Base-by-base conservation (phyloP, 2,329 filamentous ascomycete genomes). In the Trichoderma sp. region DNA sequence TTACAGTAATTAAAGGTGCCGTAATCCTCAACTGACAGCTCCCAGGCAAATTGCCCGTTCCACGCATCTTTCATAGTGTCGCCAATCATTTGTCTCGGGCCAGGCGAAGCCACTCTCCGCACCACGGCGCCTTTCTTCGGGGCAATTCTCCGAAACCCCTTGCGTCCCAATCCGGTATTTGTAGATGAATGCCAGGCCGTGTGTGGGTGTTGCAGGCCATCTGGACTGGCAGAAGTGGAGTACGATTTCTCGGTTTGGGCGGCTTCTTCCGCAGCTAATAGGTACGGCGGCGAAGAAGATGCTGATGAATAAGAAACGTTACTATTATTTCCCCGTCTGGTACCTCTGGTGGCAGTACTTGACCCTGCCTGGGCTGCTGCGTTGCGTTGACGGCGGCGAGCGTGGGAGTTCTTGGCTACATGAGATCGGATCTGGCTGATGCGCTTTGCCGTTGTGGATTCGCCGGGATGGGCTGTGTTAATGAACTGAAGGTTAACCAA, bases 381-480 rank as follows among this genome's bases (percentile, higher is more conserved):
- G 27, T 58, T 65, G 10, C 62, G 56, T 35, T 67, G 68, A 40
- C 68, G 68, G 53, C 68, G 68, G 31, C 55, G 62, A 21, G 62
- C 63, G n/a, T 70, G 68, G 47, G 58, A 56, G 21, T 70, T 33
- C 27, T 47, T 67, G 43, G 68, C 68, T 40, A 67, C 68, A 19
- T 70, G 68, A 6, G 68, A 70, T n/a, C 68, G 56, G 37, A 70
- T 68, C 68, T 70, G 68, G 35, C 68, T 70, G 43, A 70, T n/a
- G 47, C 63, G 64, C n/a, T 60, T 55, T 35, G 68, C 62, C 1
- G 53, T 53, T 40, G 43, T 60, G 19, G 55, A 40, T 11, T 67
- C 63, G 19, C 58, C 49, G 21, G 68, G 68, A 24, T 67, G 53
- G 37, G 27, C 56, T 21, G 63, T 59, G 24, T 70, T 67, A 24